These are phyloP conservation scores for Euphorbia neoarborescens DNA, from an alignment of 441 rosid genomes.

Conservation along the genomic window DNA sequence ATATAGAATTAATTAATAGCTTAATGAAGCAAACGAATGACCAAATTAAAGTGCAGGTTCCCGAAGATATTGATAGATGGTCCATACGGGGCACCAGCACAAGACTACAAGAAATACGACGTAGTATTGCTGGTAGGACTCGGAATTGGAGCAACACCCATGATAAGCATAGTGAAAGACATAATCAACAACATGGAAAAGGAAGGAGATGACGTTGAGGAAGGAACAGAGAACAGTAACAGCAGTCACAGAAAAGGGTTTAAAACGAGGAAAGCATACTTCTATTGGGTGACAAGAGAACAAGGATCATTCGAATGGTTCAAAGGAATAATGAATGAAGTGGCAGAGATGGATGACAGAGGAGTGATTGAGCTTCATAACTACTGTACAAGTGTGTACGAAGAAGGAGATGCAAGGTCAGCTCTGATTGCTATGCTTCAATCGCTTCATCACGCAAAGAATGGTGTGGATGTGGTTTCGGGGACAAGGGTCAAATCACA, in stretches of 20 bases:
- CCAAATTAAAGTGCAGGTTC: conserved; percentile 26
- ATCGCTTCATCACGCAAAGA: conserved; percentile 76
- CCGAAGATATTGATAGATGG: conserved; percentile 77
- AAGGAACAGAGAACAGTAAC: conserved; percentile 10
- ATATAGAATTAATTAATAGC: no score
- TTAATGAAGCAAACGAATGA: no score
- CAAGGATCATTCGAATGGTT: conserved; percentile 97
- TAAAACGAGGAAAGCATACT: conserved; percentile 66
- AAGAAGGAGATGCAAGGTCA: conserved; percentile 86
- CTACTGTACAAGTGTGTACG: conserved; percentile 88
- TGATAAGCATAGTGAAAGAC: conserved; percentile 91
- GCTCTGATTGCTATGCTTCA: conserved; percentile 85
- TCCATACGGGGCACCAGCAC: conserved; percentile 87
- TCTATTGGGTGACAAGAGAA: conserved; percentile 88
- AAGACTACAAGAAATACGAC: conserved; percentile 83
- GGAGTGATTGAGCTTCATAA: conserved; percentile 70
- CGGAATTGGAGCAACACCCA: conserved; percentile 89
- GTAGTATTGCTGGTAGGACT: conserved; percentile 75
- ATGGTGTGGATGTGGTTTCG: conserved; percentile 77
- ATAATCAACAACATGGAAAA: conserved; percentile 66
- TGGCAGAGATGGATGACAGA: conserved; percentile 65
- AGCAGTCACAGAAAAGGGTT: conserved; percentile 31
- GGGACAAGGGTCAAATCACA: conserved; percentile 85
- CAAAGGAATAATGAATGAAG: conserved; percentile 86
- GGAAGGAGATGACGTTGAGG: conserved; percentile 19